Base-by-base conservation (phyloP, 345 rosid species). In the Aegle marmelos region DNA sequence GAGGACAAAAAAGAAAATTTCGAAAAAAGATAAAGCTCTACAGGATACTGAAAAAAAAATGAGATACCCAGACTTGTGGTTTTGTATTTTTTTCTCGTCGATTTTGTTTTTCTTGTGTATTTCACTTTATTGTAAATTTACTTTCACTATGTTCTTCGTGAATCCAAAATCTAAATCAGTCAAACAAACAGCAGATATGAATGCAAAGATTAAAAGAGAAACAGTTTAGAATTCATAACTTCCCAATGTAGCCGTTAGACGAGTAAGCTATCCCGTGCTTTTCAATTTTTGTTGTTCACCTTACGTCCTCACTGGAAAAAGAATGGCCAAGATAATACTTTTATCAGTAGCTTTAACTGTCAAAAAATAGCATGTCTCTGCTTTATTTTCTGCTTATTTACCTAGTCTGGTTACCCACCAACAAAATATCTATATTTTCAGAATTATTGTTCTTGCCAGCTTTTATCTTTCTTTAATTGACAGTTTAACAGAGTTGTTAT, bases 261-360 rank as follows among this genome's bases (percentile, higher is more conserved):
- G 27, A 10, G 48, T 64, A 45, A 75, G 22, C 57, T 6, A 63
- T 27, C 30, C 30, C 71, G 79, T 48, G 31, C 64, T 54, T 77
- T 64, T 68, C 31, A 58, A 73, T 72, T 33, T 45, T 33, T 54
- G 17, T 28, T 28, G 58, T 45, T 74, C 56, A 68, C 71, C 79
- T 53, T 28, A 39, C 25, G 17, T 70, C 65, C 19, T 70, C 61
- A 11, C 28, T 70, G 61, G 61, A 53, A 68, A 70, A 77, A 54
- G 30, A 36, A 45, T 36, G 61, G 39, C 21, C 63, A 59, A 11
- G 53, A 21, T 45, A 36, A 33, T 28, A 13, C 71, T 39, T 79
- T 76, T 64, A 68, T 48, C 81, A 68, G 82, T 36, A 73, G 82
- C 83, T 66, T 68, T 36, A 41, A 79, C 66, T 21, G 17, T 41